These are phyloP conservation scores for Zygosaccharomyces lentus DNA, from an alignment of 805 yeast species.

Conservation along the genomic window DNA sequence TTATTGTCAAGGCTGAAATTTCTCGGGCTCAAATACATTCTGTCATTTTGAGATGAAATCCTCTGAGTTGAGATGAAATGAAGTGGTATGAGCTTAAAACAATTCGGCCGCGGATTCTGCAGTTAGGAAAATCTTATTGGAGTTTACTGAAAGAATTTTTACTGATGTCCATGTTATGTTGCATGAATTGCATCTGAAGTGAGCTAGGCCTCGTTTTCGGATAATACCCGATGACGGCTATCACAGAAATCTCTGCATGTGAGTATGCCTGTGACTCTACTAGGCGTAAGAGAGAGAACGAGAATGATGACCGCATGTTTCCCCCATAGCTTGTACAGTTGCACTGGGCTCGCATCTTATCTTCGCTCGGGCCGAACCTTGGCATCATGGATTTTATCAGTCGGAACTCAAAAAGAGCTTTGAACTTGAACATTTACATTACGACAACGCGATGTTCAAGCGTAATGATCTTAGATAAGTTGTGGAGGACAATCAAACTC, in stretches of 20 bases:
- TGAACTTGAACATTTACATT: neutral
- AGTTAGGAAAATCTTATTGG: too few relatives aligned
- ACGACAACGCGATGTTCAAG: neutral
- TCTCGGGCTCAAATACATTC: slow-evolving; percentile 1
- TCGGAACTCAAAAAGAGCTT: neutral
- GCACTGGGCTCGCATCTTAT: neutral
- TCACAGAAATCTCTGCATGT: too few relatives aligned
- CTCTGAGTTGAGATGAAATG: neutral
- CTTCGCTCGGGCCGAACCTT: slow-evolving; percentile 2
- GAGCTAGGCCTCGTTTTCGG: too few relatives aligned
- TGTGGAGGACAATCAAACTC: neutral
- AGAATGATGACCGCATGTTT: neutral
- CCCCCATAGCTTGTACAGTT: neutral
- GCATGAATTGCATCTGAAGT: too few relatives aligned
- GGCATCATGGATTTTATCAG: neutral
- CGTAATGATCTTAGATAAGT: neutral
- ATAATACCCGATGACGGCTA: too few relatives aligned
- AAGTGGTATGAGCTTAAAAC: neutral
- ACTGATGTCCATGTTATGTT: too few relatives aligned
- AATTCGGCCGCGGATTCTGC: neutral
- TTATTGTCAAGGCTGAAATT: neutral
- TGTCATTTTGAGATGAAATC: neutral
- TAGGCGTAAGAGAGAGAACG: neutral
- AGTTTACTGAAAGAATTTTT: too few relatives aligned
- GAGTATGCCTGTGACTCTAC: too few relatives aligned